Percentiles rank a stretch among this genome's conserved stretches.
phyloP scores from a whole-genome alignment of 2,329 filamentous ascomycete species.

The Sporothrix globosa region DNA sequence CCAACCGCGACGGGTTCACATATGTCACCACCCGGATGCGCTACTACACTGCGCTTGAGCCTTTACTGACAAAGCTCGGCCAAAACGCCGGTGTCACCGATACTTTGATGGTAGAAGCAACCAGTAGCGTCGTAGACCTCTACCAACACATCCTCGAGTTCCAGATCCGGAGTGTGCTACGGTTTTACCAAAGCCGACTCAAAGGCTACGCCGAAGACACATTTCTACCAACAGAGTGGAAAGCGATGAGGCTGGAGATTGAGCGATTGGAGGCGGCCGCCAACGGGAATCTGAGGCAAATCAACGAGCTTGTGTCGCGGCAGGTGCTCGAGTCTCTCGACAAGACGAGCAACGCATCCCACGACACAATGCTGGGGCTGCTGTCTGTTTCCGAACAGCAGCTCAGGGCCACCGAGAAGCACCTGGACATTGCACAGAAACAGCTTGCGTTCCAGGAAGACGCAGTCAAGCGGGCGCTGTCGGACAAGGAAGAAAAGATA shows the following conservation, averaged over 20 bases:
- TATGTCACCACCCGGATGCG: slow-evolving; percentile 44
- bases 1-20: slow-evolving; percentile 42
- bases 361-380: background rate
- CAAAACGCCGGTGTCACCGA: slow-evolving; percentile 20
- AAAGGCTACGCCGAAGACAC: slow-evolving; percentile 33
- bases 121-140: slow-evolving; percentile 38
- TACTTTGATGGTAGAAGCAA: slow-evolving; percentile 29
- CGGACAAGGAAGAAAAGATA: background rate
- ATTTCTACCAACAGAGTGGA: slow-evolving; percentile 36
- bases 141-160: slow-evolving; percentile 45
- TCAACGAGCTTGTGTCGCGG: slow-evolving; percentile 27
- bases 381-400: background rate
- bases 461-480: background rate
- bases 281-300: slow-evolving; percentile 22
- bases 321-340: slow-evolving; percentile 29
- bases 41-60: slow-evolving; percentile 43
- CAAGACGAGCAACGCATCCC: background rate
- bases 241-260: slow-evolving; percentile 32
- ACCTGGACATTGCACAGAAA: background rate
- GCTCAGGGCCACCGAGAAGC: background rate
- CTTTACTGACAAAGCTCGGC: slow-evolving; percentile 34
- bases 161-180: slow-evolving; percentile 43
- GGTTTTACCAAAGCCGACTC: slow-evolving; percentile 40
- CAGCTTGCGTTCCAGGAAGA: slow-evolving; percentile 6
- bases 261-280: slow-evolving; percentile 16